Conservation (phyloP, 257 asterid genomes). For the Solanum piurae region DNA sequence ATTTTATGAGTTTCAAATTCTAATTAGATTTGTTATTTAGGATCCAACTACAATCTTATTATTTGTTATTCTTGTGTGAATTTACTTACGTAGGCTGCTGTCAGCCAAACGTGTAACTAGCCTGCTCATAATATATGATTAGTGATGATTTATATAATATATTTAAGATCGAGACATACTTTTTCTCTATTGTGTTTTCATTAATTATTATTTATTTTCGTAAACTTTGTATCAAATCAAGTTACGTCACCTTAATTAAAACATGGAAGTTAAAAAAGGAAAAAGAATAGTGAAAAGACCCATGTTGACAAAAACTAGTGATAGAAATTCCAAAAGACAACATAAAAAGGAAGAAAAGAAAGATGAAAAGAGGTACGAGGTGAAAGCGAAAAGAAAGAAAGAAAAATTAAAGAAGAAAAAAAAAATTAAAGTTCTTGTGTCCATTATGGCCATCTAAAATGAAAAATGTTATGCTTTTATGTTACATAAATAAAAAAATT, state of each 20-base stretch:
- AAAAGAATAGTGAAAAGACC: background rate
- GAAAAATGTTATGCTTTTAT: background rate
- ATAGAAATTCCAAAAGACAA: background rate
- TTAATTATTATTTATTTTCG: background rate
- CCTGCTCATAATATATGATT: background rate
- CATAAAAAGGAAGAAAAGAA: background rate
- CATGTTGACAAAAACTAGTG: background rate
- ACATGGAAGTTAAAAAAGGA: background rate
- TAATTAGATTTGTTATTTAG: background rate
- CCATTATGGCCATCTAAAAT: background rate
- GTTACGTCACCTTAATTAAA: background rate
- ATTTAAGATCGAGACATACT: background rate
- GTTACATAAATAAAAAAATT: background rate
- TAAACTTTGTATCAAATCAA: background rate
- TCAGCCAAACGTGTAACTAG: background rate
- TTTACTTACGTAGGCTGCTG: background rate
- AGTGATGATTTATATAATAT: background rate
- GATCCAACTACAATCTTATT: background rate
- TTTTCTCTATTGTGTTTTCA: background rate
- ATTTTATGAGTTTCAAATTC: background rate
- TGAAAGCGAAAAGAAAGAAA: background rate
- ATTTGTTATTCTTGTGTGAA: background rate
- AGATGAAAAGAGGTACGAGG: constrained; percentile 1
- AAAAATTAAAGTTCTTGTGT: background rate
- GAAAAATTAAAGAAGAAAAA: background rate